Percentiles rank a stretch among this genome's conserved stretches.
These are phyloP conservation scores for Solanum bulbocastanum DNA, from an alignment of 257 asterid species.

Conservation along the genomic window DNA sequence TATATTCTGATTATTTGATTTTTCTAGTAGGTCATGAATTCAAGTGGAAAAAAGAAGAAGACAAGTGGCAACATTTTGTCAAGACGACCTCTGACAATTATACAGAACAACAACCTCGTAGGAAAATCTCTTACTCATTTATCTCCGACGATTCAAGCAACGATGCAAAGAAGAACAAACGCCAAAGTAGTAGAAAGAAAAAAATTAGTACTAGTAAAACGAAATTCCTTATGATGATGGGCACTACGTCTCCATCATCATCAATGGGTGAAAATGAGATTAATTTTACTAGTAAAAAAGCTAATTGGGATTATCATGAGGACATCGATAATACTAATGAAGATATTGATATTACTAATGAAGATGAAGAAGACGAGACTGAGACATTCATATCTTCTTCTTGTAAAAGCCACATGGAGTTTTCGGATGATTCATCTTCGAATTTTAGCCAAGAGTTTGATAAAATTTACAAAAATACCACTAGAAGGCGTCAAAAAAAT, in stretches of 20 bases:
- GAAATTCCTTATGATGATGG: conserved; percentile 13
- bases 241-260: conserved; percentile 16
- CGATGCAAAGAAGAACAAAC: neutral
- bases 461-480: conserved; percentile 7
- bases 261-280: conserved; percentile 40
- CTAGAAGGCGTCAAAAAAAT: neutral
- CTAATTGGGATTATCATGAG: neutral
- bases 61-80: conserved; percentile 25
- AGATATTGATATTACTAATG: neutral
- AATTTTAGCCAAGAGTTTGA: conserved; percentile 6
- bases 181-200: no score
- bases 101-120: conserved; percentile 8
- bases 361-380: conserved; percentile 1
- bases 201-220: neutral
- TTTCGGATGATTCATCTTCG: conserved; percentile 14
- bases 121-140: conserved; percentile 16
- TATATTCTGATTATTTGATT: neutral
- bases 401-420: neutral
- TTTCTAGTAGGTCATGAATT: conserved; percentile 10
- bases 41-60: conserved; percentile 17
- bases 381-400: conserved; percentile 22
- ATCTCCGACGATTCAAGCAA: neutral
- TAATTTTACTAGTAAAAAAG: conserved; percentile 17
- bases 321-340: neutral
- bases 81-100: conserved; percentile 20